Base-by-base conservation (phyloP, 345 rosid species). In the Populus pruinosa region DNA sequence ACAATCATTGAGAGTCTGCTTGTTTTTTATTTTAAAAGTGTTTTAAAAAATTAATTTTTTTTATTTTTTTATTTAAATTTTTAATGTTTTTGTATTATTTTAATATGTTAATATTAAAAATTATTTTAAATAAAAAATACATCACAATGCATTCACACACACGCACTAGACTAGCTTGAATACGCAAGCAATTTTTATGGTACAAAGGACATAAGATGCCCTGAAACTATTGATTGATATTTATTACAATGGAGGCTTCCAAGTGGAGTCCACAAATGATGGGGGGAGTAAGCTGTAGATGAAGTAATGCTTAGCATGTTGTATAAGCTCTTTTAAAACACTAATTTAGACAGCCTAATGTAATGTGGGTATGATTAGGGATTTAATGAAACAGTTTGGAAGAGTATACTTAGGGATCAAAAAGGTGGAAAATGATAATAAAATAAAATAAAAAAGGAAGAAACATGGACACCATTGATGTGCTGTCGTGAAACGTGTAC, bases 361-460 rank as follows among this genome's bases (percentile, higher is more conserved):
- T 69, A 55, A 69, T 68, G 71, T 21, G 71, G 47, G 16, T 39
- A 20, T 69, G 72, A 69, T 69, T 41, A 69, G 72, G 11, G 72
- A n/a, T 23, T 41, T 23, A 50, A 69, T 69, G 18, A 39, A n/a
- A 69, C 23, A 69, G 43, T 20, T 36, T 41, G 6, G 66, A 3
- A 20, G 16, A 14, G 18, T 20, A 3, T 5, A 21, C 4, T 66
- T 21, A 36, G 11, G 6, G 10, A 14, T 14, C 1, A 38, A 11
- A 68, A 68, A 68, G 62, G 62, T n/a, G 5, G 5, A 39, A 8
- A 39, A 20, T 23, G 20, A 67, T 6, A 33, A 4, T 2, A 29
- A 1, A 3, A 67, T 6, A 31, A 4, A 0, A 29, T 0, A 3
- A 29, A 27, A 13, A 49, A 70, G 49, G 16, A 0, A 50, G 33